These are phyloP conservation scores for Coniferiporia sulphurascens DNA, from an alignment of 1,284 basidiomycete genomes.

Conservation along the genomic window DNA sequence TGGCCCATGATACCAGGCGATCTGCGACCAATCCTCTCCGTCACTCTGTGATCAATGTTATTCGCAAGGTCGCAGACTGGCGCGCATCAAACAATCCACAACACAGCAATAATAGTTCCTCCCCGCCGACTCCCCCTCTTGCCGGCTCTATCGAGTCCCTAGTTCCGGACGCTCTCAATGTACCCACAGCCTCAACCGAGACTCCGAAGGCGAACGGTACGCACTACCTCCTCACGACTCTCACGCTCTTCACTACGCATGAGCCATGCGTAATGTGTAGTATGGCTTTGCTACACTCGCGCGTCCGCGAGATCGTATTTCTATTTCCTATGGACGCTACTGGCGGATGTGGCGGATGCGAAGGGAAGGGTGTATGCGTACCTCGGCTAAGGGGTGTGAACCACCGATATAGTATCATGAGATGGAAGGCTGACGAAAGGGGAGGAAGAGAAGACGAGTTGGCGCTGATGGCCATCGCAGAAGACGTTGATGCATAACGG, in stretches of 20 bases:
- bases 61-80: slow-evolving; percentile 62
- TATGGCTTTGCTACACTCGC: slow-evolving; percentile 89
- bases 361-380: slow-evolving; percentile 45
- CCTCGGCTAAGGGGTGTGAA: slow-evolving; percentile 77
- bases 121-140: slow-evolving; percentile 18
- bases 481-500: slow-evolving; percentile 11
- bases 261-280: slow-evolving; percentile 95
- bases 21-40: slow-evolving; percentile 72
- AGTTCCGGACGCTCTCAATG: background rate
- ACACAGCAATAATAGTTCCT: slow-evolving; percentile 16
- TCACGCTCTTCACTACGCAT: slow-evolving; percentile 83
- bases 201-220: slow-evolving; percentile 45
- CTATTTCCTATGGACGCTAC: slow-evolving; percentile 65
- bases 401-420: slow-evolving; percentile 70
- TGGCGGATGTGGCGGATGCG: slow-evolving; percentile 68
- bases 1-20: slow-evolving; percentile 65
- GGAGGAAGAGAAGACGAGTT: slow-evolving; percentile 3
- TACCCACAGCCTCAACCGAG: slow-evolving; percentile 1
- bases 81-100: slow-evolving; percentile 32
- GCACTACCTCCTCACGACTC: slow-evolving; percentile 81
- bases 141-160: background rate
- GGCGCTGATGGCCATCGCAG: background rate
- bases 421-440: slow-evolving; percentile 39
- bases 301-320: slow-evolving; percentile 81
- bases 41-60: slow-evolving; percentile 76